These are phyloP conservation scores for Sporothrix schenckii DNA, from an alignment of 2,329 filamentous ascomycete species.

Conservation along the genomic window DNA sequence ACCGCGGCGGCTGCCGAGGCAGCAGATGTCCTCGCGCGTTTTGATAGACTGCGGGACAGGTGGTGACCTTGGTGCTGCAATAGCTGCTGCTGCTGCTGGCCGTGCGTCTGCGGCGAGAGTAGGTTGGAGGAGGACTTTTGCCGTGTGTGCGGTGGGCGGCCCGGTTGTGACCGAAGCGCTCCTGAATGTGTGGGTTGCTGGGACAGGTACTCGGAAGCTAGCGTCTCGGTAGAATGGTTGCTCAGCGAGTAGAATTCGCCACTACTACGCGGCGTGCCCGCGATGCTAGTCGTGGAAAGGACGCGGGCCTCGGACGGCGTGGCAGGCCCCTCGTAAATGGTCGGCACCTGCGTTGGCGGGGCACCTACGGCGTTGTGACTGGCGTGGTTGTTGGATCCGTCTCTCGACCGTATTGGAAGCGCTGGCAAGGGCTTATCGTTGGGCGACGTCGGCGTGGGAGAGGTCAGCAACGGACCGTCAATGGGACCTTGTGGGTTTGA, in stretches of 20 bases:
- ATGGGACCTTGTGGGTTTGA: constrained; percentile 42
- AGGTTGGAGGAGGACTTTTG: constrained; percentile 45
- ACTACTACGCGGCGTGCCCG: constrained; percentile 83
- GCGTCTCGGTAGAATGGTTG: constrained; percentile 91
- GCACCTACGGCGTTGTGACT: constrained; percentile 1
- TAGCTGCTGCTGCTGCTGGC: constrained; percentile 27
- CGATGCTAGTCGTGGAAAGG: constrained; percentile 75
- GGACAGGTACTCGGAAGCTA: constrained; percentile 83
- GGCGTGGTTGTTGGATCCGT: constrained; percentile 36
- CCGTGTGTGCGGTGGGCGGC: constrained; percentile 50
- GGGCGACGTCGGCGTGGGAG: constrained; percentile 40
- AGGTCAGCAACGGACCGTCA: background rate
- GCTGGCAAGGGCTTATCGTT: constrained; percentile 46
- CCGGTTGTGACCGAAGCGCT: constrained; percentile 48
- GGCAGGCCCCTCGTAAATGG: constrained; percentile 52
- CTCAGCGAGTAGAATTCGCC: constrained; percentile 93
- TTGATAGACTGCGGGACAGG: constrained; percentile 49
- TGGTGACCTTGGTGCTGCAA: constrained; percentile 34
- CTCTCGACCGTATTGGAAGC: constrained; percentile 49
- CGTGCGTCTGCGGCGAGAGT: constrained; percentile 29
- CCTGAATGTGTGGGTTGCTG: constrained; percentile 50
- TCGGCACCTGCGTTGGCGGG: constrained; percentile 45
- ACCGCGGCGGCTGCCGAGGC: constrained; percentile 25
- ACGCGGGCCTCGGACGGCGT: constrained; percentile 64
- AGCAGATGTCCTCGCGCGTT: constrained; percentile 35